These are phyloP conservation scores for Apiosordaria backusii DNA, from an alignment of 495 filamentous ascomycete genomes.

Conservation along the genomic window DNA sequence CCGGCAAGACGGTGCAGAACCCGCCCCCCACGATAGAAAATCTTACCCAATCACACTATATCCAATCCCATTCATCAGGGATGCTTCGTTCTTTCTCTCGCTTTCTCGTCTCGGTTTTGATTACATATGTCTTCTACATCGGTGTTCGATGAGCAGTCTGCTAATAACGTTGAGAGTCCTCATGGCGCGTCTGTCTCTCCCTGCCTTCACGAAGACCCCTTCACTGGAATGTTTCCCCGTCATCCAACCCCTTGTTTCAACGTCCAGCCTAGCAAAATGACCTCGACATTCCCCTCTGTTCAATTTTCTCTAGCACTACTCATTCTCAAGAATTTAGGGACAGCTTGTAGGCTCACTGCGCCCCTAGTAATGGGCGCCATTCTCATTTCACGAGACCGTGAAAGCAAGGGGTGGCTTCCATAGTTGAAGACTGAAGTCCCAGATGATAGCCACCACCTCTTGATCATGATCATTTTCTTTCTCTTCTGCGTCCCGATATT, in stretches of 20 bases:
- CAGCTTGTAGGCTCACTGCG: constrained; percentile 5
- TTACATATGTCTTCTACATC: no score
- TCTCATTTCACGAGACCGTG: neutral
- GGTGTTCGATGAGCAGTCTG: no score
- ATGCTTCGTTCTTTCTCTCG: no score
- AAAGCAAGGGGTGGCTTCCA: neutral
- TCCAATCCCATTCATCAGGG: no score
- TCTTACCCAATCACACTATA: no score
- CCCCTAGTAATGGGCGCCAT: constrained; percentile 1
- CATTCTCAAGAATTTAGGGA: constrained; percentile 1
- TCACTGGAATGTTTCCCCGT: constrained; percentile 24
- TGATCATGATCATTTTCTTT: constrained; percentile 8
- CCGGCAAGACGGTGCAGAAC: no score
- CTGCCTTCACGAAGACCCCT: constrained; percentile 2
- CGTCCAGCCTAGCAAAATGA: constrained; percentile 13
- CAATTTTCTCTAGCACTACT: neutral
- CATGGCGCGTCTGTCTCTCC: constrained; percentile 2
- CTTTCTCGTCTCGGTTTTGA: no score
- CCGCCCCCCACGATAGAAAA: no score
- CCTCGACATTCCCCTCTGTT: constrained; percentile 11
- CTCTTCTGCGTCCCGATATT: neutral
- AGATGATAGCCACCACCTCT: constrained; percentile 13
- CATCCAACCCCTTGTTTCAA: constrained; percentile 22
- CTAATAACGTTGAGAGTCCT: constrained; percentile 3
- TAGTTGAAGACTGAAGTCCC: neutral